These are phyloP conservation scores for Naganishia friedmannii DNA, from an alignment of 768 basidiomycete species.

Conservation along the genomic window DNA sequence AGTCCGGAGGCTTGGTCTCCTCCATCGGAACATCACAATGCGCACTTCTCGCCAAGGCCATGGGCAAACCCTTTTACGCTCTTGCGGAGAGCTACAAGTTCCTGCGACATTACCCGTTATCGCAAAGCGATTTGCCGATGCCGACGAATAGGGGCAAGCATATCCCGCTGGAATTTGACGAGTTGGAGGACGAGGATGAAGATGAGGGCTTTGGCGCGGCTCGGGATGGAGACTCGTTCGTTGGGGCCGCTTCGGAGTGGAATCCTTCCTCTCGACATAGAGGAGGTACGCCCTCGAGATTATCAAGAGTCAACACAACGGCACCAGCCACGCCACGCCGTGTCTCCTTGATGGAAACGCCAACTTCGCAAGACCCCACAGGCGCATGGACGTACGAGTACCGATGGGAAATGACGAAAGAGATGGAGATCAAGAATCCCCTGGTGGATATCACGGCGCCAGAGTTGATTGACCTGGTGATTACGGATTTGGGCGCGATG, in stretches of 20 bases:
- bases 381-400: constrained; percentile 26
- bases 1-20: constrained; percentile 64
- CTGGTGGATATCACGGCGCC: constrained; percentile 93
- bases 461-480: constrained; percentile 87
- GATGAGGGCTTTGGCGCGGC: constrained; percentile 17
- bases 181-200: constrained; percentile 31
- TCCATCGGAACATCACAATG: constrained; percentile 89
- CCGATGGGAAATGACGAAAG: constrained; percentile 65
- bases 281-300: background rate
- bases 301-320: constrained; percentile 49
- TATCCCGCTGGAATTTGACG: constrained; percentile 59
- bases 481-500: constrained; percentile 76
- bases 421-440: constrained; percentile 78
- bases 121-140: constrained; percentile 50
- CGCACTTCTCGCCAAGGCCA: constrained; percentile 89
- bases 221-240: background rate
- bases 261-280: background rate
- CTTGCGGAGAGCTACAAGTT: constrained; percentile 97
- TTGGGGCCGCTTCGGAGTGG: background rate
- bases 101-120: constrained; percentile 80
- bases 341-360: constrained; percentile 25
- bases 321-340: constrained; percentile 45
- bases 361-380: constrained; percentile 2
- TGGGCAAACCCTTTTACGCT: constrained; percentile 94
- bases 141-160: constrained; percentile 64